These are phyloP conservation scores for Plasmodium fragile DNA, from an alignment of 169 alveolate genomes.

Conservation along the genomic window DNA sequence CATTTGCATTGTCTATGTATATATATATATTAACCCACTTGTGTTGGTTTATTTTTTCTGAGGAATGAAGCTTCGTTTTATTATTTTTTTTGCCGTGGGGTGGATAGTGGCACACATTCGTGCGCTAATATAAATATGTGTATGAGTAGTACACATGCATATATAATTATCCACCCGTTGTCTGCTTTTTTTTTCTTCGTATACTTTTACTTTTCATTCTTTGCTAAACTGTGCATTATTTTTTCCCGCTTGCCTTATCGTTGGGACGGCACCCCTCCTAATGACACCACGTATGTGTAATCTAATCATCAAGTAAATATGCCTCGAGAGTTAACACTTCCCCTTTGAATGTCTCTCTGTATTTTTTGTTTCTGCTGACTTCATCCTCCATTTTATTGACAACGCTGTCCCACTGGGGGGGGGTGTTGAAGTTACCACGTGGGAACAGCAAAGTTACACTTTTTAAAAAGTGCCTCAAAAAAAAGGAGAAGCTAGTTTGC, in stretches of 20 bases:
- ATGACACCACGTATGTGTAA: neutral
- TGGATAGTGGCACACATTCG: neutral
- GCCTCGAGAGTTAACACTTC: neutral
- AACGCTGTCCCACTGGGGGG: neutral
- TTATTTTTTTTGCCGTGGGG: neutral
- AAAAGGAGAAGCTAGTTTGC: neutral
- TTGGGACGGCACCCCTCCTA: neutral
- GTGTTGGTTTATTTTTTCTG: neutral
- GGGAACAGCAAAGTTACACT: neutral
- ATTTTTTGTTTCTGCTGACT: neutral
- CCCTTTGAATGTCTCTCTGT: too few relatives aligned
- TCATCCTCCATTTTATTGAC: neutral
- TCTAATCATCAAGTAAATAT: too few relatives aligned
- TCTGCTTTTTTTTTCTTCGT: neutral
- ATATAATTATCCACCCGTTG: neutral
- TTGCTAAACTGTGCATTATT: neutral
- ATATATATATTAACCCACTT: neutral
- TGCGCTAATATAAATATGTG: neutral
- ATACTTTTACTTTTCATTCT: neutral
- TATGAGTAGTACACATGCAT: neutral
- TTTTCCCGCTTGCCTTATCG: neutral
- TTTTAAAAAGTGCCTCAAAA: neutral
- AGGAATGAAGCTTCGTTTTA: neutral
- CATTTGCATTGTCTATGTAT: neutral
- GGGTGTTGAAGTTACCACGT: neutral